phyloP scores from a whole-genome alignment of 495 filamentous ascomycete species.

The Talaromyces thailandensis region DNA sequence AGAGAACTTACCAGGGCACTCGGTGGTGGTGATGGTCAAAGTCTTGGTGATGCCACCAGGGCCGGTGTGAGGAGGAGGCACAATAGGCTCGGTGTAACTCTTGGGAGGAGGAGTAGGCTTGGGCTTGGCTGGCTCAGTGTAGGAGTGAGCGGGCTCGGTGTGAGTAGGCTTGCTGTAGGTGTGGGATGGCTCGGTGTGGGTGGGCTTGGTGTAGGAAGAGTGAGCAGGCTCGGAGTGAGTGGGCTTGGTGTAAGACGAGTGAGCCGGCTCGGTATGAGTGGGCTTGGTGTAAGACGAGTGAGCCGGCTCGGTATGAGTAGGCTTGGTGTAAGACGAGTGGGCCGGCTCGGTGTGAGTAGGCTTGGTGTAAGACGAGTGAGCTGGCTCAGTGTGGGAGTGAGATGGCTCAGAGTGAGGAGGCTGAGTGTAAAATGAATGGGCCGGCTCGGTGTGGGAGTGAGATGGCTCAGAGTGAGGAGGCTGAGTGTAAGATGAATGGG shows the following conservation, averaged over 20 bases:
- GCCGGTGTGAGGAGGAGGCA: slow-evolving; percentile 2
- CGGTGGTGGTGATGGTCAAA: slow-evolving; percentile 5
- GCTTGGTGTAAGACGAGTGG: no score
- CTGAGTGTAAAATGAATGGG: background rate
- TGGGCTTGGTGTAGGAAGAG: background rate
- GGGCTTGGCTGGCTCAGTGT: background rate
- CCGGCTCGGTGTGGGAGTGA: background rate
- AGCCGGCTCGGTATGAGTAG: no score
- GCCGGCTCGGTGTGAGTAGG: background rate
- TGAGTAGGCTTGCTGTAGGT: background rate
- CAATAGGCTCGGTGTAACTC: slow-evolving; percentile 1
- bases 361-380: background rate
- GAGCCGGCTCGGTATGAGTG: background rate
- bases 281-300: slow-evolving; percentile 4
- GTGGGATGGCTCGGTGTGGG: background rate
- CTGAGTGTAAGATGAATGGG: background rate
- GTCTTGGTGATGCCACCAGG: slow-evolving; percentile 1
- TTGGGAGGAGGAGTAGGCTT: slow-evolving; percentile 7
- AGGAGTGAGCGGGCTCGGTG: background rate
- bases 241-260: background rate
- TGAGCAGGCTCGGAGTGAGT: background rate
- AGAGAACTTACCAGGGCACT: slow-evolving; percentile 2
- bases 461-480: slow-evolving; percentile 1
- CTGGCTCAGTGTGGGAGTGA: background rate
- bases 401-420: slow-evolving; percentile 1